These are phyloP conservation scores for Thozetella sp. DNA, from an alignment of 495 filamentous ascomycete species.

Conservation along the genomic window DNA sequence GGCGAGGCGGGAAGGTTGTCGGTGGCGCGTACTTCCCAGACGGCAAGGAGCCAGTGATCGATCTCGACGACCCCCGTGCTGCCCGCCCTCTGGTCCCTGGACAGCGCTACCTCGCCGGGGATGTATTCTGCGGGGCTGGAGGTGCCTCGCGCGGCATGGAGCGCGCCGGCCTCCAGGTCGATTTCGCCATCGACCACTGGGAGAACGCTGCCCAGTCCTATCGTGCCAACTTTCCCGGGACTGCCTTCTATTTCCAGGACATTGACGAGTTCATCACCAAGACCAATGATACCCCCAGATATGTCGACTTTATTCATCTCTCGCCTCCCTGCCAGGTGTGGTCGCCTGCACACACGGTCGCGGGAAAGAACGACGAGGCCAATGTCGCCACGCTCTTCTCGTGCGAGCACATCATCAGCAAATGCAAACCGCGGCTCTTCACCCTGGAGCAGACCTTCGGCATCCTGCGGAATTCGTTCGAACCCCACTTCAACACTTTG, in stretches of 20 bases:
- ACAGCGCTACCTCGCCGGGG: conserved; percentile 64
- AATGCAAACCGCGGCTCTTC: conserved; percentile 66
- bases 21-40: conserved; percentile 30
- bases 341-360: conserved; percentile 73
- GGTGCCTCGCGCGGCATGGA: conserved; percentile 72
- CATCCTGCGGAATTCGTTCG: conserved; percentile 46
- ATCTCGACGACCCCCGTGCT: conserved; percentile 5
- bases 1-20: conserved; percentile 35
- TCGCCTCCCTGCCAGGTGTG: conserved; percentile 87
- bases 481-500: conserved; percentile 59
- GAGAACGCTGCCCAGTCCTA: conserved; percentile 58
- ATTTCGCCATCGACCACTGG: conserved; percentile 66
- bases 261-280: conserved; percentile 49
- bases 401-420: conserved; percentile 58
- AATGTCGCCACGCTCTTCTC: conserved; percentile 75
- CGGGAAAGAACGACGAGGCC: conserved; percentile 66
- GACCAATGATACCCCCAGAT: conserved; percentile 18
- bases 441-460: conserved; percentile 89
- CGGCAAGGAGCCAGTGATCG: background rate
- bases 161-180: conserved; percentile 59
- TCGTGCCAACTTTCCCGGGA: conserved; percentile 56
- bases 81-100: conserved; percentile 8
- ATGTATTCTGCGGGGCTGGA: conserved; percentile 78
- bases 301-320: conserved; percentile 75
- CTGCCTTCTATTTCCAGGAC: conserved; percentile 39